Evolutionary conservation across 352 stramenopile genomes (phyloP).

Genomic region (Phytophthora crassamura): DNA sequence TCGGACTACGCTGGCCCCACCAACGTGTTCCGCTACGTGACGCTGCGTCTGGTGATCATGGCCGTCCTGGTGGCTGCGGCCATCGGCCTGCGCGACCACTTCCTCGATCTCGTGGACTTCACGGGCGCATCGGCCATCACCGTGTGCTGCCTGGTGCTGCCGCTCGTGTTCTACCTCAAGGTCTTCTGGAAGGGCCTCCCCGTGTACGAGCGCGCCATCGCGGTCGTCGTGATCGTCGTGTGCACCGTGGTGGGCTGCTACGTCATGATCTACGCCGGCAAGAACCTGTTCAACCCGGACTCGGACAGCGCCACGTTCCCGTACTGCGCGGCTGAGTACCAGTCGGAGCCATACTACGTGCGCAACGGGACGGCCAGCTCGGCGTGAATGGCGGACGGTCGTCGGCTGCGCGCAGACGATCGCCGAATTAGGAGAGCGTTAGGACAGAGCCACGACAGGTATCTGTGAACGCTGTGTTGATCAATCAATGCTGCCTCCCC

Average conservation of each 20-base stretch:
- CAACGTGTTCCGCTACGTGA: constrained; percentile 42
- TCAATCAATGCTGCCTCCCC: constrained; percentile 4
- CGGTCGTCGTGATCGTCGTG: constrained; percentile 42
- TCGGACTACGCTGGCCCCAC: constrained; percentile 36
- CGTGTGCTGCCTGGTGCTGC: constrained; percentile 54
- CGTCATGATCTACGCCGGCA: constrained; percentile 39
- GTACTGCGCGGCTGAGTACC: constrained; percentile 28
- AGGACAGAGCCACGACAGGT: constrained; percentile 30
- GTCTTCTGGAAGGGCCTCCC: constrained; percentile 45
- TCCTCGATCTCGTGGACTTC: constrained; percentile 57
- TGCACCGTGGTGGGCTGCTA: constrained; percentile 47
- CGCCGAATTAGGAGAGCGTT: constrained; percentile 30
- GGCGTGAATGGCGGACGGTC: constrained; percentile 26
- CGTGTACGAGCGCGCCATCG: constrained; percentile 48
- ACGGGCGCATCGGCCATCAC: constrained; percentile 52
- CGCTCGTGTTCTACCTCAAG: constrained; percentile 61
- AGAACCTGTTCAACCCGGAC: constrained; percentile 38
- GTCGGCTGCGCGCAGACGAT: constrained; percentile 18
- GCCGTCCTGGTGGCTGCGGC: constrained; percentile 41
- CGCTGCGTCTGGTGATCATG: constrained; percentile 47
- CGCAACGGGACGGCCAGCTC: constrained; percentile 26
- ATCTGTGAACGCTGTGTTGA: constrained; percentile 15
- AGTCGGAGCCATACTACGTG: constrained; percentile 34
- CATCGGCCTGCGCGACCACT: constrained; percentile 48
- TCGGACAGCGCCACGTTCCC: constrained; percentile 29